Base-by-base conservation (phyloP, 225 moss, liverwort and hornwort species). In the Ulota crispa region DNA sequence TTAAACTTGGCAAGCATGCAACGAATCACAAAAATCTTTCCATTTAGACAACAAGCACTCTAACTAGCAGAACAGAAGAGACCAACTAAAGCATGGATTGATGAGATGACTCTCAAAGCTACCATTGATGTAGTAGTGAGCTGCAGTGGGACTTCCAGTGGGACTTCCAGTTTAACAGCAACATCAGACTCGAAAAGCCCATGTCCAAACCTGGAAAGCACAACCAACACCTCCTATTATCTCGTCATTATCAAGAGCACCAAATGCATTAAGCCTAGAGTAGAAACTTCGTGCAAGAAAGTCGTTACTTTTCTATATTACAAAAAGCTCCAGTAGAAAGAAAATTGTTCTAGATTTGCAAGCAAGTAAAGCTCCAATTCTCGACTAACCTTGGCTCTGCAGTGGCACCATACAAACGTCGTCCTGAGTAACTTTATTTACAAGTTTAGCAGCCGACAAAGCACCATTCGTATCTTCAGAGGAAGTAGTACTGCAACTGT, bases 401-500 rank as follows among this genome's bases (percentile, higher is more conserved):
- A 5, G 14, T 14, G 4, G 16, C 50, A 18, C 45, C 45, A 14
- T 47, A 0, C 13, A 1, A 47, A 5, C 16, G 50, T 50, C 16
- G 50, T 18, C 16, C 18, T 50, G 5, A 18, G 50, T 0, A 50
- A 50, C 50, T 50, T 50, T 18, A 50, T 45, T 45, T 45, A 2
- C 14, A 12, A 45, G 5, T 50, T 18, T 6, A 1, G 50, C 15
- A 3, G 45, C 14, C 13, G 12, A 12, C 13, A 12, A 45, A 12
- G 45, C 45, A 50, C 5, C 50, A 6, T 50, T 16, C 18, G 5
- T 16, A 50, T 18, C 50, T 50, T 50, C 50, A 18, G 6, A 50
- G 50, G 4, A 16, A 18, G 50, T 66, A 57, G 24, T 24, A n/a
- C 24, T 78, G 77, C 54, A 54, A 71, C 87, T 82, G 26, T 66